A percentile compares a stretch with the other conserved stretches of the same genome.
phyloP scores from a whole-genome alignment of 2,329 filamentous ascomycete genomes.

The Aspergillus felis region DNA sequence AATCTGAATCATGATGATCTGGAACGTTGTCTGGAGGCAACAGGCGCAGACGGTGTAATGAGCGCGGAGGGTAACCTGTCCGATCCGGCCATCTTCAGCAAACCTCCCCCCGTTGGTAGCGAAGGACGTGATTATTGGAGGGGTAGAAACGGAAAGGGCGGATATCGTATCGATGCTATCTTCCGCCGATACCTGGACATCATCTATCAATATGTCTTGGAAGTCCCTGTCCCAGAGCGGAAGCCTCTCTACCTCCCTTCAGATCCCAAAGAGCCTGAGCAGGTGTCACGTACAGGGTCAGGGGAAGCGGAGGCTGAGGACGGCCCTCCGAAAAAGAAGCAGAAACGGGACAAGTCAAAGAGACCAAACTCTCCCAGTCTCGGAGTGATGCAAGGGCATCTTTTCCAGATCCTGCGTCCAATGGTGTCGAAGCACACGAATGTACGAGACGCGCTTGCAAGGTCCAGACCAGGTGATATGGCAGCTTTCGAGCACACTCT shows the following conservation, averaged over 20 bases:
- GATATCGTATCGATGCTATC: slow-evolving; percentile 84
- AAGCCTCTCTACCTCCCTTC: slow-evolving; percentile 69
- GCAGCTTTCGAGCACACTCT: slow-evolving; percentile 73
- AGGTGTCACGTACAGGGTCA: slow-evolving; percentile 15
- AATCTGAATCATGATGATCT: slow-evolving; percentile 78
- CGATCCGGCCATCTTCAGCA: slow-evolving; percentile 81
- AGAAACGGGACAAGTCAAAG: slow-evolving; percentile 43
- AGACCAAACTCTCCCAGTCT: slow-evolving; percentile 62
- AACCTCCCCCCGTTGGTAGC: slow-evolving; percentile 58
- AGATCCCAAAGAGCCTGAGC: slow-evolving; percentile 35
- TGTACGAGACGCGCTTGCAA: slow-evolving; percentile 78
- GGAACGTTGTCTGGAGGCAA: slow-evolving; percentile 70
- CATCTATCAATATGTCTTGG: slow-evolving; percentile 72
- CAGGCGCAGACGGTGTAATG: slow-evolving; percentile 91
- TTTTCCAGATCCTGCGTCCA: slow-evolving; percentile 85
- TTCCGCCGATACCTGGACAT: slow-evolving; percentile 88
- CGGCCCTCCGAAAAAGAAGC: slow-evolving; percentile 48
- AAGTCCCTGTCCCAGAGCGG: slow-evolving; percentile 59
- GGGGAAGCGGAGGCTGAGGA: slow-evolving; percentile 41
- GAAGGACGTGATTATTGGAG: slow-evolving; percentile 83
- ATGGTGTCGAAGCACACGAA: slow-evolving; percentile 76
- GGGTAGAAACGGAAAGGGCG: slow-evolving; percentile 71
- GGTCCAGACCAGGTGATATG: slow-evolving; percentile 65
- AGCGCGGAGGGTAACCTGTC: slow-evolving; percentile 92
- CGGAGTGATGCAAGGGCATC: slow-evolving; percentile 78